Evolutionary conservation across 225 moss, liverwort and hornwort genomes (phyloP).

Genomic region (Bryum argenteum): DNA sequence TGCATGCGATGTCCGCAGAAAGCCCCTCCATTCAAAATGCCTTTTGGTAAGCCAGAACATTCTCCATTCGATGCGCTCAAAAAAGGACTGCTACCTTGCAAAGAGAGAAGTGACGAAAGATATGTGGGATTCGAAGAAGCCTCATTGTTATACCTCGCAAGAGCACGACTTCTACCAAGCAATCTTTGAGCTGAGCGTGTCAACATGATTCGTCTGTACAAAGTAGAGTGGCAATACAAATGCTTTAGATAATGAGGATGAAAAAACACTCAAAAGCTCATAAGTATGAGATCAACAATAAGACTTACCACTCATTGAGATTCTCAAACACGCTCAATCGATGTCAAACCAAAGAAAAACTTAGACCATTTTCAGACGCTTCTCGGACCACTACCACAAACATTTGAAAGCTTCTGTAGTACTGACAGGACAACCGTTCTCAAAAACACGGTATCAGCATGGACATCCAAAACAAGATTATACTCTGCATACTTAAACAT

Average conservation of each 20-base stretch:
- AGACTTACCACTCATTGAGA: conserved; percentile 15
- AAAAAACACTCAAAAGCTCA: conserved; percentile 4
- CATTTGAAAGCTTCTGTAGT: background rate
- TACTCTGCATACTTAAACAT: background rate
- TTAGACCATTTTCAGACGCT: background rate
- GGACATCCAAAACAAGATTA: conserved; percentile 13
- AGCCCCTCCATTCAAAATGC: conserved; percentile 10
- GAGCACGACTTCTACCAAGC: conserved; percentile 28
- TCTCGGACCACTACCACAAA: background rate
- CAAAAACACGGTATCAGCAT: background rate
- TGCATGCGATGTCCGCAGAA: conserved; percentile 38
- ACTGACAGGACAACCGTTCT: conserved; percentile 1
- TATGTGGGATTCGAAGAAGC: conserved; percentile 19
- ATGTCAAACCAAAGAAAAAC: conserved; percentile 7
- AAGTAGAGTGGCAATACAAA: conserved; percentile 17
- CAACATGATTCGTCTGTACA: conserved; percentile 50
- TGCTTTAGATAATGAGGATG: background rate
- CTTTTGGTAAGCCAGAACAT: conserved; percentile 17
- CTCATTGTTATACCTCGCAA: conserved; percentile 34
- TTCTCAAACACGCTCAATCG: conserved; percentile 14
- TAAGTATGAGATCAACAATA: conserved; percentile 1
- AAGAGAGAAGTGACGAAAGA: conserved; percentile 12
- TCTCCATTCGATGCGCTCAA: conserved; percentile 32
- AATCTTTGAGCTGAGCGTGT: conserved; percentile 35
- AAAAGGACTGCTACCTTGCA: conserved; percentile 17